Conservation (phyloP, 345 rosid species). For the Gynandropsis gynandra region DNA sequence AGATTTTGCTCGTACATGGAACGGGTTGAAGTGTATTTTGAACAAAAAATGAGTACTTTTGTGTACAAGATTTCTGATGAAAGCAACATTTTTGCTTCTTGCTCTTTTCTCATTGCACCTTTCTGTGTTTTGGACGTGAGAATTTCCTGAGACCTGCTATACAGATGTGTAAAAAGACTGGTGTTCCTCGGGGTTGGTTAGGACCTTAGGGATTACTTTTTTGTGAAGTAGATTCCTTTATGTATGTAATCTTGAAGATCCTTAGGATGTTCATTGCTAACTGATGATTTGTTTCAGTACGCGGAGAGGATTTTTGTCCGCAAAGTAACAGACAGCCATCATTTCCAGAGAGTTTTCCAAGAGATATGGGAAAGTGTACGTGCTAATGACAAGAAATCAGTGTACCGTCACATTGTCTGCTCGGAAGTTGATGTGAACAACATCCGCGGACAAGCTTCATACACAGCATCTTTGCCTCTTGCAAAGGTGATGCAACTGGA, state of each 20-base stretch:
- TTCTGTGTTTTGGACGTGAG: too few species aligned
- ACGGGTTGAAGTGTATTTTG: too few species aligned
- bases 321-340: slow-evolving; percentile 38
- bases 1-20: too few species aligned
- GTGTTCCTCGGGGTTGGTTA: too few species aligned
- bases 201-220: too few species aligned
- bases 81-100: too few species aligned
- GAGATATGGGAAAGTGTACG: slow-evolving; percentile 54
- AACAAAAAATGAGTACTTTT: too few species aligned
- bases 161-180: too few species aligned
- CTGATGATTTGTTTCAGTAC: slow-evolving; percentile 38
- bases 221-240: not conserved
- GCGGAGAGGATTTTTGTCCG: slow-evolving; percentile 49
- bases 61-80: too few species aligned
- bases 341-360: slow-evolving; percentile 39
- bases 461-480: slow-evolving; percentile 33
- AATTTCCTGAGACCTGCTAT: too few species aligned
- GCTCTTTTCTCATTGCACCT: too few species aligned
- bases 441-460: slow-evolving; percentile 45
- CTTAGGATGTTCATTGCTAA: slow-evolving; percentile 1
- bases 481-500: slow-evolving; percentile 31
- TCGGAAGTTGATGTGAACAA: slow-evolving; percentile 51
- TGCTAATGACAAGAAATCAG: slow-evolving; percentile 60
- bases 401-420: slow-evolving; percentile 63
- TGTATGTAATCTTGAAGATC: not conserved